Evolutionary conservation across 2,329 filamentous ascomycete species (phyloP).

Genomic region (Colletotrichum sp.): DNA sequence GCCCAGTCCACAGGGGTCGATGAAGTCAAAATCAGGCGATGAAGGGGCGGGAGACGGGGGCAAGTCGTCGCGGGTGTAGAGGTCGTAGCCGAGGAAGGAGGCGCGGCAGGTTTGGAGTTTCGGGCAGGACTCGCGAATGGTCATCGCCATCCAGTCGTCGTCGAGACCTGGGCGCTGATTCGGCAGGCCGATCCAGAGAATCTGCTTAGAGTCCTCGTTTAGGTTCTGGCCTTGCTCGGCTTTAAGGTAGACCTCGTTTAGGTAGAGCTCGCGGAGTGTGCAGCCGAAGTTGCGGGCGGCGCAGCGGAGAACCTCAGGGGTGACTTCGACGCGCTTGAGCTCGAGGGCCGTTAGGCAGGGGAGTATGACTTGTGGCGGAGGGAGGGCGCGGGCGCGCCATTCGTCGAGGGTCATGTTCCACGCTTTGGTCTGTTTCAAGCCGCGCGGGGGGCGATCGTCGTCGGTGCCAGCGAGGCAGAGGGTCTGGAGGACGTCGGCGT

Average conservation of each 20-base stretch:
- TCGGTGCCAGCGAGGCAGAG: slow-evolving; percentile 54
- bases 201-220: slow-evolving; percentile 36
- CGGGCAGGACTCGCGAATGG: slow-evolving; percentile 38
- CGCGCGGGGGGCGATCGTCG: slow-evolving; percentile 39
- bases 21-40: slow-evolving; percentile 40
- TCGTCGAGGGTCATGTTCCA: slow-evolving; percentile 40
- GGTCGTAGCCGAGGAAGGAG: slow-evolving; percentile 48
- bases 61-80: slow-evolving; percentile 39
- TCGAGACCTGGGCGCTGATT: slow-evolving; percentile 42
- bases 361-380: slow-evolving; percentile 38
- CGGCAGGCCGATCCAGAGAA: slow-evolving; percentile 52
- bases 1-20: slow-evolving; percentile 45
- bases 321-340: slow-evolving; percentile 46
- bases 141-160: slow-evolving; percentile 47
- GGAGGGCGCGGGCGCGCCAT: slow-evolving; percentile 44
- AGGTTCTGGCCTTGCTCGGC: slow-evolving; percentile 37
- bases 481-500: slow-evolving; percentile 48
- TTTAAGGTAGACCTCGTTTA: slow-evolving; percentile 52
- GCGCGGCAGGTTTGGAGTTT: slow-evolving; percentile 47
- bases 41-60: slow-evolving; percentile 19
- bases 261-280: slow-evolving; percentile 48
- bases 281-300: slow-evolving; percentile 38
- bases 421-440: slow-evolving; percentile 42
- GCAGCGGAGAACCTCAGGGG: slow-evolving; percentile 38
- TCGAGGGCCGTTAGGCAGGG: slow-evolving; percentile 47